These are phyloP conservation scores for Penicillium sp. DNA, from an alignment of 2,329 filamentous ascomycete species.

Conservation along the genomic window DNA sequence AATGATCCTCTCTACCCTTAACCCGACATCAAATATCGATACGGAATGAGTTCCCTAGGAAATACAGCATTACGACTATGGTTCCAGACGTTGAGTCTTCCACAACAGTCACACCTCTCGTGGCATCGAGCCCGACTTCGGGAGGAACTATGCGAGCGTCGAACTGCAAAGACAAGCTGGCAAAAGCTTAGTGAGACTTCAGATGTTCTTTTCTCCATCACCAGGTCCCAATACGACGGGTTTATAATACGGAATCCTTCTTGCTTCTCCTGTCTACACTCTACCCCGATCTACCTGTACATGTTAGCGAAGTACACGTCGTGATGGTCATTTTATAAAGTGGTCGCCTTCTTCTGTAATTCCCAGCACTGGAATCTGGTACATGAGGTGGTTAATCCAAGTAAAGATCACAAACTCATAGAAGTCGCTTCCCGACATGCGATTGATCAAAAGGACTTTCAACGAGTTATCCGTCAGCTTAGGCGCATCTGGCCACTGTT, in stretches of 20 bases:
- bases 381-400: slow-evolving; percentile 48
- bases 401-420: slow-evolving; percentile 34
- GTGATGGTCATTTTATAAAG: slow-evolving; percentile 44
- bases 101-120: slow-evolving; percentile 30
- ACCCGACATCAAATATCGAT: background rate
- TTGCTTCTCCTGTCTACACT: slow-evolving; percentile 16
- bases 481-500: slow-evolving; percentile 39
- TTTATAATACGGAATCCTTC: slow-evolving; percentile 32
- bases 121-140: slow-evolving; percentile 44
- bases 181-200: slow-evolving; percentile 46
- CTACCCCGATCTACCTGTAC: slow-evolving; percentile 38
- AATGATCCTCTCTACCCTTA: no score
- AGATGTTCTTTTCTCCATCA: slow-evolving; percentile 46
- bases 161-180: slow-evolving; percentile 28
- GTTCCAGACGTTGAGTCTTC: slow-evolving; percentile 29
- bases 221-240: slow-evolving; percentile 42
- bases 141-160: slow-evolving; percentile 42
- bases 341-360: slow-evolving; percentile 34
- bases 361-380: slow-evolving; percentile 25
- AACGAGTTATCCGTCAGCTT: slow-evolving; percentile 27
- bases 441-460: slow-evolving; percentile 36
- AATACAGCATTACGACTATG: background rate
- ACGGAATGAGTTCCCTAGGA: background rate
- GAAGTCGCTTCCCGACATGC: slow-evolving; percentile 42
- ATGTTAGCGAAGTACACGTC: slow-evolving; percentile 47